Conservation (phyloP, 1,284 basidiomycete genomes). For the Vanrija sp. region DNA sequence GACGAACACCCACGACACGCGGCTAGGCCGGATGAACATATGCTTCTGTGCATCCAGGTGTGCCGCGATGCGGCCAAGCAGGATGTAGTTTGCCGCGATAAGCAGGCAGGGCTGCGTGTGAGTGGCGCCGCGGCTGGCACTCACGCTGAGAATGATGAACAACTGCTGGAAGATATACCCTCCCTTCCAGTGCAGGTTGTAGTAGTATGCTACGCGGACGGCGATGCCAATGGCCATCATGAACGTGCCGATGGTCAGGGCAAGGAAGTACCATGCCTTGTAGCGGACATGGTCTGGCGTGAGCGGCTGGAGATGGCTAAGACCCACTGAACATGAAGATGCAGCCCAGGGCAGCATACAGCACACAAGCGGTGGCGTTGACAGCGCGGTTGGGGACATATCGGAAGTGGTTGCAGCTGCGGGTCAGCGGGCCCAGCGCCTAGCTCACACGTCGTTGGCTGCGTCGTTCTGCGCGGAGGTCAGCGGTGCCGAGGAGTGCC, state of each 20-base stretch:
- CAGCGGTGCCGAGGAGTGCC: too few relatives aligned
- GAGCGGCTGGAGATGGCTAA: too few relatives aligned
- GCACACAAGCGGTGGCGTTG: constrained; percentile 56
- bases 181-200: not conserved
- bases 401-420: constrained; percentile 44
- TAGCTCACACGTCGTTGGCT: too few relatives aligned
- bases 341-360: constrained; percentile 56
- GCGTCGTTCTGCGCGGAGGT: too few relatives aligned
- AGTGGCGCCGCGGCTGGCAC: too few relatives aligned
- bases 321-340: constrained; percentile 54
- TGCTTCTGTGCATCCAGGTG: constrained; percentile 54
- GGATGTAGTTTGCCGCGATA: constrained; percentile 65
- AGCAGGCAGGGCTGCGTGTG: constrained; percentile 61
- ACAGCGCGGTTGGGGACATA: constrained; percentile 61
- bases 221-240: not conserved
- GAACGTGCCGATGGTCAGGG: not conserved
- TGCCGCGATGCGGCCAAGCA: constrained; percentile 60
- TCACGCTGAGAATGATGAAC: not conserved
- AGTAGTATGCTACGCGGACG: not conserved
- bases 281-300: not conserved
- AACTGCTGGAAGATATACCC: not conserved
- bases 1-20: constrained; percentile 27
- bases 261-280: not conserved
- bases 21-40: constrained; percentile 22
- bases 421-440: not conserved